Base-by-base conservation (phyloP, 2,329 filamentous ascomycete genomes). In the Dactylellina sp. region DNA sequence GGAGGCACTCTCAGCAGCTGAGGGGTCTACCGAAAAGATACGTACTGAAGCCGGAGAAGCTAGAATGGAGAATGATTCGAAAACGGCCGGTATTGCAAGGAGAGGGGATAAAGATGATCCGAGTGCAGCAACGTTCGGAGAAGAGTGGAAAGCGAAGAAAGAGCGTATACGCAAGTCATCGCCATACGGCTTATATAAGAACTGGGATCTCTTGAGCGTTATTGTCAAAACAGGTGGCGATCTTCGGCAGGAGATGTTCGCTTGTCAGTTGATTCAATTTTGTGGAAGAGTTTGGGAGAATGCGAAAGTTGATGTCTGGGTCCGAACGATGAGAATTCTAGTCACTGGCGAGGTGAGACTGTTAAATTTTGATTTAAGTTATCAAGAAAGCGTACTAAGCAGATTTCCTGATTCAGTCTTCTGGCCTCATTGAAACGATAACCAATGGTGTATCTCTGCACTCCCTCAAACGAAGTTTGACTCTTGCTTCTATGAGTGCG, bases 141-240 rank as follows among this genome's bases (percentile, higher is more conserved):
- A 95, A 81, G 91, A 91, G 18, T 95, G 91, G 91, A 88, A 90
- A 77, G 86, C 89, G 63, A 95, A 95, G 81, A 91, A 90, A 78
- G 91, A 94, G 81, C 89, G 91, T 18, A 92, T 95, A 79, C 86
- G 91, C 75, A 90, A 91, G 78, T 91, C 91, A 0, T 94, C 91
- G 0, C 91, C 91, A 0, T 95, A 93, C 79, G 91, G 91, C 7
- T 92, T 90, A 88, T 92, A 93, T 89, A 91, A 91, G 82, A 94
- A 93, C 79, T 95, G 91, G 91, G 91, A 95, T 79, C 85, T 95
- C 22, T 85, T 95, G 75, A 93, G 90, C 79, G 91, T 95, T 71
- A 95, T 95, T 79, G 89, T 95, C 78, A 95, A 95, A 83, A 95
- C 91, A 9, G 91, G 91, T 1, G 90, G 90, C 1, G 91, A 95